phyloP scores from a whole-genome alignment of 805 yeast species.

The Kluyveromyces dobzhanskii region DNA sequence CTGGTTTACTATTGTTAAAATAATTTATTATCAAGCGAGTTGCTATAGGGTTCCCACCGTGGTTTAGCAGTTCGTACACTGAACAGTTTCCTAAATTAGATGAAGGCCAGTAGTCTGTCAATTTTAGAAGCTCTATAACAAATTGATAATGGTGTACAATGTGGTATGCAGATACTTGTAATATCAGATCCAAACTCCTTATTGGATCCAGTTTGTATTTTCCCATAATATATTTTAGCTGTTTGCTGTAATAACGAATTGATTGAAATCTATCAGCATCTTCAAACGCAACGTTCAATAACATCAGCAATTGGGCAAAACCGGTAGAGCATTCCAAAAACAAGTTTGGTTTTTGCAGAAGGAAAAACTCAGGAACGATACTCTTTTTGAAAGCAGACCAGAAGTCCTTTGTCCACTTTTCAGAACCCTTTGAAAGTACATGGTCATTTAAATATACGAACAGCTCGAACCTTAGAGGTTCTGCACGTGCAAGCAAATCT shows the following conservation, averaged over 20 bases:
- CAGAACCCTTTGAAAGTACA: slow-evolving; percentile 2
- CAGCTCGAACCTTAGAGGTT: slow-evolving; percentile 12
- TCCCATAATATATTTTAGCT: slow-evolving; percentile 55
- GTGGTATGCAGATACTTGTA: slow-evolving; percentile 43
- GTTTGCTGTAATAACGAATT: slow-evolving; percentile 37
- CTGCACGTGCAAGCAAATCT: slow-evolving; percentile 14
- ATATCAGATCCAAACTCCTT: slow-evolving; percentile 53
- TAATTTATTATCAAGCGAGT: slow-evolving; percentile 47
- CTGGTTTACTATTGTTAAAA: slow-evolving; percentile 12
- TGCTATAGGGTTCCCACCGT: slow-evolving; percentile 50
- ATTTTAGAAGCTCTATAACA: slow-evolving; percentile 40
- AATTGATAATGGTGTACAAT: slow-evolving; percentile 39
- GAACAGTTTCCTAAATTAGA: slow-evolving; percentile 26
- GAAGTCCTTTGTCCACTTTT: slow-evolving; percentile 3
- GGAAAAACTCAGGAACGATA: slow-evolving; percentile 3
- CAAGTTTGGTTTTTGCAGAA: slow-evolving; percentile 18
- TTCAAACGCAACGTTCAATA: slow-evolving; percentile 36
- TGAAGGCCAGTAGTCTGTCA: slow-evolving; percentile 63
- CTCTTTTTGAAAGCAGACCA: slow-evolving; percentile 3
- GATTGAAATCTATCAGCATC: slow-evolving; percentile 35
- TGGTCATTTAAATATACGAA: slow-evolving; percentile 9
- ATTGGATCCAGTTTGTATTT: slow-evolving; percentile 69
- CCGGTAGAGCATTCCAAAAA: slow-evolving; percentile 75
- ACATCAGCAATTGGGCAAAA: slow-evolving; percentile 52
- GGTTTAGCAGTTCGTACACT: slow-evolving; percentile 27